Base-by-base conservation (phyloP, 1,139 yeast species). In the Saccharomyces hybrid region DNA sequence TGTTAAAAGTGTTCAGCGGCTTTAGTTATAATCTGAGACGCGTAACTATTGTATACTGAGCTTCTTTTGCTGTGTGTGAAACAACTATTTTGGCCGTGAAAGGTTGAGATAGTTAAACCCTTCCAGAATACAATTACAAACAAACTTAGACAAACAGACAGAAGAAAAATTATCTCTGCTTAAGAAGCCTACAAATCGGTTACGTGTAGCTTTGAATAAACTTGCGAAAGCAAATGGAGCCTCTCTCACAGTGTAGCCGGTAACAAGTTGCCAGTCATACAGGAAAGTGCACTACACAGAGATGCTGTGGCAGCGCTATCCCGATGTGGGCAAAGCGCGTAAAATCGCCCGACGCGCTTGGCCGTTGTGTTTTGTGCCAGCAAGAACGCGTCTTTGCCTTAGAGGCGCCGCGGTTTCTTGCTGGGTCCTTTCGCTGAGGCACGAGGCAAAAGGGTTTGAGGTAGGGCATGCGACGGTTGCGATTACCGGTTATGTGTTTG, bases 311-410 rank as follows among this genome's bases (percentile, higher is more conserved):
- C 23, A 20, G 25, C 7, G 44, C 44, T 16, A 38, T 38, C 44
- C 44, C n/a, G 7, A 38, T 38, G 44, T 16, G 44, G 44, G 44
- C 44, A 38, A 38, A 38, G 44, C 44, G 44, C 44, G 44, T 38
- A 13, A 38, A 38, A 11, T 25, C 23, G 23, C 44, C 9, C 44
- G 44, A 38, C 44, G 44, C 44, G 44, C 25, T 8, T 38, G 6
- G 25, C 44, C 26, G 44, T 38, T 38, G 8, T 16, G 13, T 38
- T 38, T 16, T 38, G 44, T 38, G 13, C 44, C 44, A 38, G 25
- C 44, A 38, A 38, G 25, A 16, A 38, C 44, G 44, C 44, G 44
- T 38, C 25, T 38, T 38, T n/a, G n/a, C 16, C 23, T 20, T 38
- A 5, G 44, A 38, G 44, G 13, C 4, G 13, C 23, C 25, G 13